Evolutionary conservation across 306 rosid species (phyloP), one percentile per base, ranked within the genome.

Genomic region (Erythrophleum fordii): DNA sequence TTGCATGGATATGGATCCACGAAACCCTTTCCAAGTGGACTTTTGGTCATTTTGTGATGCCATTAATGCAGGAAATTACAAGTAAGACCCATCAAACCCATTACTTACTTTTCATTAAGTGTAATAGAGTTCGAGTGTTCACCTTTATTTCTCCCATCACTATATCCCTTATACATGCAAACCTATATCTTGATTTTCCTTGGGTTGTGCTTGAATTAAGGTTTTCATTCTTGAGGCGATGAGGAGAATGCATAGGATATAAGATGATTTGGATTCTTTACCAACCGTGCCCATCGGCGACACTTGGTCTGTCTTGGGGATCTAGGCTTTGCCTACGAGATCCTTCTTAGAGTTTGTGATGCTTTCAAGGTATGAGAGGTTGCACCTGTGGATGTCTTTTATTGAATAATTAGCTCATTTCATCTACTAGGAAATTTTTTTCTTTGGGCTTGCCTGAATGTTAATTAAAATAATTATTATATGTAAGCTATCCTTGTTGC

Each of bases 1-100:
- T 26, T 88, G 88, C 72, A 85, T 91, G 97, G 98, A 94, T 85
- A 79, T 18, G 67, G 98, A 92, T 90, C 83, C 75, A 7, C 87
- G 91, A 74, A 89, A 91, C 75, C 93, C 97, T 51, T 86, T 26
- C 73, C 77, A 79, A 83, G 87, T 82, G 69, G 93, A 94, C 80
- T 94, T 94, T 68, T 94, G 98, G 98, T 91, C 98, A n/a, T 91
- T 92, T 78, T 92, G 98, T 39, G 92, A 94, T 81, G n/a, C n/a
- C n/a, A n/a, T n/a, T n/a, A n/a, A n/a, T n/a, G n/a, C n/a, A n/a
- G n/a, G n/a, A n/a, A n/a, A 93, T 79, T 94, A 97, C 98, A 91
- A 80, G 98, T 94, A 92, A 80, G 89, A 55, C 71, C 52, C 14
- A 14, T 56, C 28, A 26, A 55, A 65, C 9, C 29, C n/a, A 11